phyloP scores from a whole-genome alignment of 176 grass and related monocot species.

The Phoenix roebelenii region DNA sequence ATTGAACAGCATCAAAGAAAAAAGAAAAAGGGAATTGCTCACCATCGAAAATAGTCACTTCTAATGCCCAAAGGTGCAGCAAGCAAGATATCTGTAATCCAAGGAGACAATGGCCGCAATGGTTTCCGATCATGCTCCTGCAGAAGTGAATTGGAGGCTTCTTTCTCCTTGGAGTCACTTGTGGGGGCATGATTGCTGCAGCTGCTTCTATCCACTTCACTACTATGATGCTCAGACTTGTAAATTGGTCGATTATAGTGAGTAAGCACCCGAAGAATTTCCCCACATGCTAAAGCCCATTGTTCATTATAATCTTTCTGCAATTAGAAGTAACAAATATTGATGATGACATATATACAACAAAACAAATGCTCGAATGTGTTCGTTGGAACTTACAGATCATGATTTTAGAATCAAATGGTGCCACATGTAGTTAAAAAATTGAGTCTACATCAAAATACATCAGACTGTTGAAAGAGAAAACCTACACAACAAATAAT shows the following conservation, averaged over 20 bases:
- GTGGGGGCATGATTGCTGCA: constrained; percentile 40
- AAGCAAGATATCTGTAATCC: constrained; percentile 97
- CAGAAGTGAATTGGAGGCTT: constrained; percentile 36
- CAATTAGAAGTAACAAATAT: constrained; percentile 11
- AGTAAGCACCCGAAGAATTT: constrained; percentile 91
- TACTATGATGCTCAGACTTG: constrained; percentile 53
- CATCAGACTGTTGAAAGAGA: no score
- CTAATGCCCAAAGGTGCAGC: constrained; percentile 92
- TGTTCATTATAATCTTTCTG: constrained; percentile 98
- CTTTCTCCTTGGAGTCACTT: constrained; percentile 45
- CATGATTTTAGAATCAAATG: no score
- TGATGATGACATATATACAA: no score
- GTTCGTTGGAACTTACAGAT: no score
- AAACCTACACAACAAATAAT: no score
- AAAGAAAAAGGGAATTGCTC: constrained; percentile 12
- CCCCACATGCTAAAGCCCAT: constrained; percentile 97
- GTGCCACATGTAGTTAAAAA: no score
- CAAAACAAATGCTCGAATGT: no score
- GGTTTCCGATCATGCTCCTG: constrained; percentile 79
- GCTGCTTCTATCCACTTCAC: constrained; percentile 48
- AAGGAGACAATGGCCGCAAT: constrained; percentile 73
- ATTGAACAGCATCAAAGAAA: no score
- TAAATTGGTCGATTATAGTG: constrained; percentile 98
- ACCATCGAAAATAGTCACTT: constrained; percentile 99
- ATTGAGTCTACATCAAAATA: no score